phyloP scores from a whole-genome alignment of 805 yeast genomes.

The Aciculoconidium aculeatum region DNA sequence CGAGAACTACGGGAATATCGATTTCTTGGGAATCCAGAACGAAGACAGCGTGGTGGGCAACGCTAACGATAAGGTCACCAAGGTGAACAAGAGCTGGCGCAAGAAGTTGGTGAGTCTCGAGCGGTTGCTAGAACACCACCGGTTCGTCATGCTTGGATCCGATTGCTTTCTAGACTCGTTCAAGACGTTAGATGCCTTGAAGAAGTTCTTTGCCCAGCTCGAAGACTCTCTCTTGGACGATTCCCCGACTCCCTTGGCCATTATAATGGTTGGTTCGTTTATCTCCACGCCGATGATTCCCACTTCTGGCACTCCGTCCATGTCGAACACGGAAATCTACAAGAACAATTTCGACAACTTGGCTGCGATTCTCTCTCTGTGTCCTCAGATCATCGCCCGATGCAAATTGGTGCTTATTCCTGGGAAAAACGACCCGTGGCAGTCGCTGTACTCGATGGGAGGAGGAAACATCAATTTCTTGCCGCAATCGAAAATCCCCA shows the following conservation, averaged over 20 bases:
- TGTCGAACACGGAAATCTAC: conserved; percentile 51
- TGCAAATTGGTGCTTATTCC: conserved; percentile 73
- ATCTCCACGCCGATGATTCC: conserved; percentile 58
- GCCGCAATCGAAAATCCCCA: conserved; percentile 72
- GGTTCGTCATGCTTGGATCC: conserved; percentile 67
- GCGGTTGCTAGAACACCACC: conserved; percentile 48
- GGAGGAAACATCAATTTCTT: conserved; percentile 26
- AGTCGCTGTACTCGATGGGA: conserved; percentile 61
- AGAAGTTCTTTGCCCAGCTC: conserved; percentile 52
- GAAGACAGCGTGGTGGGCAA: conserved; percentile 15
- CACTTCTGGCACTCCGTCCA: conserved; percentile 41
- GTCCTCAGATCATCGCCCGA: conserved; percentile 44
- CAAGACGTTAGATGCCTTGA: conserved; percentile 55
- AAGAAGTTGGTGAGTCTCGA: conserved; percentile 53
- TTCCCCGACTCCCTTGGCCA: conserved; percentile 52
- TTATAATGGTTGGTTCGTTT: conserved; percentile 84
- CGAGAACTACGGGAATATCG: conserved; percentile 74
- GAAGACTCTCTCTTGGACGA: conserved; percentile 28
- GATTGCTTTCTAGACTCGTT: conserved; percentile 62
- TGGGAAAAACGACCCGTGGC: conserved; percentile 94
- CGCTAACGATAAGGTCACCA: conserved; percentile 35
- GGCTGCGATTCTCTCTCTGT: conserved; percentile 58
- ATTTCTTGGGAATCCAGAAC: conserved; percentile 47
- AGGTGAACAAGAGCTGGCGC: conserved; percentile 58
- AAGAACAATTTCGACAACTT: conserved; percentile 68